These are phyloP conservation scores for Phalaenopsis hybrid DNA, from an alignment of 116 monocot species.

Conservation along the genomic window DNA sequence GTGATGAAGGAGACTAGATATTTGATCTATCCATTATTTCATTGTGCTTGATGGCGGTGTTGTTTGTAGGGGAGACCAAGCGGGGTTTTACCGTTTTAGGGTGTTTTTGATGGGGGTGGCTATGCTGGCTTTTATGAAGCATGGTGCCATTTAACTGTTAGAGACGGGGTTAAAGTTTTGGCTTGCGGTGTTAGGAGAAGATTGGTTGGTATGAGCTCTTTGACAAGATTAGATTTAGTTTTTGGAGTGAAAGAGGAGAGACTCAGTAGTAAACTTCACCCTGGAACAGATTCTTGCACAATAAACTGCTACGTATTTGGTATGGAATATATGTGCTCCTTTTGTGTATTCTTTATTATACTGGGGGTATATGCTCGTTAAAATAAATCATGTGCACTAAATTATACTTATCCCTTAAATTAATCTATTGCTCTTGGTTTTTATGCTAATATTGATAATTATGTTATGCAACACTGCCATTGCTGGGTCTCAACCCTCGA, in stretches of 20 bases:
- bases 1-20: neutral
- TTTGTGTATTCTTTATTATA: neutral
- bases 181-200: neutral
- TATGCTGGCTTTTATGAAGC: neutral
- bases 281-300: too few species aligned
- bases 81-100: neutral
- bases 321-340: neutral
- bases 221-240: neutral
- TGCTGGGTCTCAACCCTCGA: constrained; percentile 11
- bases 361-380: neutral
- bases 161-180: neutral
- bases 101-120: neutral
- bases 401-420: neutral
- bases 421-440: neutral
- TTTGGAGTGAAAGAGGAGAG: neutral
- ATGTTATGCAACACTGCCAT: neutral
- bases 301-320: neutral
- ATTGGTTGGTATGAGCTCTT: neutral
- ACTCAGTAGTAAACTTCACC: too few species aligned
- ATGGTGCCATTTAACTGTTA: neutral
- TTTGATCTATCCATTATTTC: neutral
- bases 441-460: neutral
- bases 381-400: neutral
- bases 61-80: neutral
- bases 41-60: neutral